phyloP scores from a whole-genome alignment of 805 yeast genomes.

The Lipomyces chichibuensis region DNA sequence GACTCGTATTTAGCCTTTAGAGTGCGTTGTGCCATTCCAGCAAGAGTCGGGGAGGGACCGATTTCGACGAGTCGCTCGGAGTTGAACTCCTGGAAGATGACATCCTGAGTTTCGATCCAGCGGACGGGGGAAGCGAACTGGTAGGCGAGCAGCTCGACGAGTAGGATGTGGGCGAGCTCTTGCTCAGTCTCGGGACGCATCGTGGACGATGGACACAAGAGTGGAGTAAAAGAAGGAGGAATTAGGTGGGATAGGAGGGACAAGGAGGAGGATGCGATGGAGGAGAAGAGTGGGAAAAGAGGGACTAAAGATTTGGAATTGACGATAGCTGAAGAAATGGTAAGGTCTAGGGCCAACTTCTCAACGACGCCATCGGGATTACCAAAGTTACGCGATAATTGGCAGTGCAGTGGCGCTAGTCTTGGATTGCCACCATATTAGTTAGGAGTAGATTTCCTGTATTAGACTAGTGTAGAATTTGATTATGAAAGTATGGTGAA shows the following conservation, averaged over 20 bases:
- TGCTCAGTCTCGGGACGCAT: constrained; percentile 97
- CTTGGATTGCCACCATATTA: background rate
- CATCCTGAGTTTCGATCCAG: constrained; percentile 99
- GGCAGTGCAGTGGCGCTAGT: background rate
- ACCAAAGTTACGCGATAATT: too few species aligned
- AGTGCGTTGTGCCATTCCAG: constrained; percentile 98
- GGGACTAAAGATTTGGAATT: background rate
- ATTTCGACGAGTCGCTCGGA: constrained; percentile 97
- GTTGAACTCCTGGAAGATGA: constrained; percentile 87
- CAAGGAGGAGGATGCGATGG: constrained; percentile 3
- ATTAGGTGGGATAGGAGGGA: constrained; percentile 4
- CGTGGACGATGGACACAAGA: constrained; percentile 9
- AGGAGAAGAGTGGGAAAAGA: constrained; percentile 3
- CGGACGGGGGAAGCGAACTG: constrained; percentile 99
- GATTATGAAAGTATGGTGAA: background rate
- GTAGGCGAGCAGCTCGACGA: constrained; percentile 95
- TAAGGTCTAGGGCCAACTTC: background rate
- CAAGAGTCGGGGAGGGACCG: constrained; percentile 98
- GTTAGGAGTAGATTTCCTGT: background rate
- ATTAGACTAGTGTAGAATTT: background rate
- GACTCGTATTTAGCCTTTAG: constrained; percentile 94
- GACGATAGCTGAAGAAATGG: background rate
- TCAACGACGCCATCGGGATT: background rate
- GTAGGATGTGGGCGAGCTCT: constrained; percentile 90
- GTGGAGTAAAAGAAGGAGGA: constrained; percentile 2